phyloP scores from a whole-genome alignment of 257 asterid genomes.

The Penstemon barbatus region DNA sequence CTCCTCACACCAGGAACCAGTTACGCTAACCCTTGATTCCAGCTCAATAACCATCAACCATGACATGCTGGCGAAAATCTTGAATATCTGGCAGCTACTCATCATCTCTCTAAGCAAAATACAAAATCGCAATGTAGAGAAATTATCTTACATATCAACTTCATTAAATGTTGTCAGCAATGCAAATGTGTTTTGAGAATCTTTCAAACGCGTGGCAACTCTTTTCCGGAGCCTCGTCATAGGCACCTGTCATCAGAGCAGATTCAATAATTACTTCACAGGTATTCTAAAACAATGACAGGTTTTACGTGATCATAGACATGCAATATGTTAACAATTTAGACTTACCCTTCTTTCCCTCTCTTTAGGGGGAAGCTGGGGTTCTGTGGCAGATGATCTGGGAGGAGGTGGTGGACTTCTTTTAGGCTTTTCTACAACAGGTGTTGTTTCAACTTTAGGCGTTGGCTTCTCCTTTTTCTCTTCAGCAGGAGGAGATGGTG shows the following conservation, averaged over 20 bases:
- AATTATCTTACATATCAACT: constrained; percentile 85
- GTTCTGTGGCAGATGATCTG: constrained; percentile 70
- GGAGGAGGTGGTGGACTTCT: constrained; percentile 58
- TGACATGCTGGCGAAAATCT: constrained; percentile 3
- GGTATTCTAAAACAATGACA: neutral
- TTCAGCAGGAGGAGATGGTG: constrained; percentile 49
- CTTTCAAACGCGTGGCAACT: constrained; percentile 92
- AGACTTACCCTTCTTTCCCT: constrained; percentile 87
- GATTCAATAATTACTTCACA: constrained; percentile 6
- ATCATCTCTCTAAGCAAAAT: constrained; percentile 13
- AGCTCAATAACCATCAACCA: constrained; percentile 4
- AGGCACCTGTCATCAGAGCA: constrained; percentile 61
- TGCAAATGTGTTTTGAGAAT: constrained; percentile 97
- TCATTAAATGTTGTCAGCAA: constrained; percentile 95
- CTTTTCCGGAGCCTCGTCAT: constrained; percentile 98
- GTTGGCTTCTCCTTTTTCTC: constrained; percentile 57
- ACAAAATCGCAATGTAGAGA: constrained; percentile 4
- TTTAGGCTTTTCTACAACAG: constrained; percentile 58
- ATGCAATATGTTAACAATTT: neutral
- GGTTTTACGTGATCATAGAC: neutral
- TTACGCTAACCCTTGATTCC: neutral
- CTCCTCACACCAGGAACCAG: neutral
- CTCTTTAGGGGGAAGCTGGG: constrained; percentile 94
- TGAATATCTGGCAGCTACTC: neutral
- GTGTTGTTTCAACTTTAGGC: constrained; percentile 52